phyloP scores from a whole-genome alignment of 2,329 filamentous ascomycete species.

The Allantophomopsis cytisporea region DNA sequence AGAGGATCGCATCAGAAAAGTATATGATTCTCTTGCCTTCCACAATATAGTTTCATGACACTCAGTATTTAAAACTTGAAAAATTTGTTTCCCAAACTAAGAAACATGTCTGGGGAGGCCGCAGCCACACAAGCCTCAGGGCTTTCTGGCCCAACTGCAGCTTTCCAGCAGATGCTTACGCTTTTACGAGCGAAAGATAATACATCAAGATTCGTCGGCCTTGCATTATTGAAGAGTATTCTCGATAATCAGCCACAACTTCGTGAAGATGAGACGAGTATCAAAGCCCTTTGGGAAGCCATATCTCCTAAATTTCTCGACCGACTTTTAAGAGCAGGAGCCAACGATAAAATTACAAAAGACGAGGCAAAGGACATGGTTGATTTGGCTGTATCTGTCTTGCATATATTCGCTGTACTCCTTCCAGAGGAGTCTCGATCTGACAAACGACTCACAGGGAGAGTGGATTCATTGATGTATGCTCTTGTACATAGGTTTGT shows the following conservation, averaged over 20 bases:
- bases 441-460: conserved; percentile 31
- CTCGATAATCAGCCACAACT: conserved; percentile 45
- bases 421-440: conserved; percentile 33
- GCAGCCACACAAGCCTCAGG: too few species aligned
- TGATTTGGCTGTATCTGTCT: conserved; percentile 45
- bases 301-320: conserved; percentile 51
- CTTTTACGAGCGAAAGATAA: conserved; percentile 48
- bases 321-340: conserved; percentile 42
- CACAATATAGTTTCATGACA: too few species aligned
- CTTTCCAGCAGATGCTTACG: conserved; percentile 34
- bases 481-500: conserved; percentile 39
- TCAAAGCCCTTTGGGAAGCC: conserved; percentile 41
- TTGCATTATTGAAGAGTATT: conserved; percentile 51
- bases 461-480: conserved; percentile 38
- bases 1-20: background rate
- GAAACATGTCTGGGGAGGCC: too few species aligned
- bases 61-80: too few species aligned
- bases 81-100: too few species aligned
- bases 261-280: conserved; percentile 27
- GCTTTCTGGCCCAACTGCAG: conserved; percentile 6
- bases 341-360: conserved; percentile 17
- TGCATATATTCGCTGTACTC: conserved; percentile 47
- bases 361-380: conserved; percentile 44
- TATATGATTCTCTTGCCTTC: background rate
- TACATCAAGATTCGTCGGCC: conserved; percentile 53